Evolutionary conservation across 1,284 basidiomycete genomes (phyloP).

Genomic region (Cryptococcus floricola): DNA sequence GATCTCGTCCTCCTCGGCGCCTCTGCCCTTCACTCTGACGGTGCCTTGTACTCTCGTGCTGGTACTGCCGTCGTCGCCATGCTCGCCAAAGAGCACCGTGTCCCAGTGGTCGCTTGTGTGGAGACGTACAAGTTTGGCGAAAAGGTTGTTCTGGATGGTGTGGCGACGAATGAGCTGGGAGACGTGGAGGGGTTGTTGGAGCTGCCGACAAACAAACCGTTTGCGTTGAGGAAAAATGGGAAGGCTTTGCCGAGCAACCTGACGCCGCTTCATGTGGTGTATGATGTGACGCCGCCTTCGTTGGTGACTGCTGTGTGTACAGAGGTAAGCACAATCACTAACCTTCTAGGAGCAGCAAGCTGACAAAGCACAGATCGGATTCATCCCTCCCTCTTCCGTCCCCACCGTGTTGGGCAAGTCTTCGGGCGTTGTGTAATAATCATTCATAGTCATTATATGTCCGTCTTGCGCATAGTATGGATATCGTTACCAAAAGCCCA

Average conservation of each 20-base stretch:
- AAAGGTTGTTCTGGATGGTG: conserved; percentile 85
- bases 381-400: conserved; percentile 71
- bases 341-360: not conserved
- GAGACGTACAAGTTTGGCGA: conserved; percentile 99
- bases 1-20: conserved; percentile 87
- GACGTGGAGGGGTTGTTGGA: conserved; percentile 31
- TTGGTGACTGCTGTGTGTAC: conserved; percentile 94
- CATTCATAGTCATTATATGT: not conserved
- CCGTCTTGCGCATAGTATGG: not conserved
- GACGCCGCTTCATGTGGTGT: conserved; percentile 76
- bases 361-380: conserved; percentile 52
- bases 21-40: conserved; percentile 90
- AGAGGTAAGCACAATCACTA: conserved; percentile 58
- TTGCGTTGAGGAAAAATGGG: conserved; percentile 27
- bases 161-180: conserved; percentile 95
- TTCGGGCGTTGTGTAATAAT: conserved; percentile 19
- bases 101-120: conserved; percentile 94
- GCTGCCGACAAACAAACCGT: conserved; percentile 19
- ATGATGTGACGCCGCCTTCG: conserved; percentile 84
- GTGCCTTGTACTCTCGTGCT: conserved; percentile 87
- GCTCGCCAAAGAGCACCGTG: conserved; percentile 82
- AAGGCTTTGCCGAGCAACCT: conserved; percentile 47
- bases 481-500: not conserved
- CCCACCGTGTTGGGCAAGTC: conserved; percentile 50
- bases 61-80: conserved; percentile 95